Conservation (phyloP, 1,139 yeast species). For the Wickerhamiella infanticola region DNA sequence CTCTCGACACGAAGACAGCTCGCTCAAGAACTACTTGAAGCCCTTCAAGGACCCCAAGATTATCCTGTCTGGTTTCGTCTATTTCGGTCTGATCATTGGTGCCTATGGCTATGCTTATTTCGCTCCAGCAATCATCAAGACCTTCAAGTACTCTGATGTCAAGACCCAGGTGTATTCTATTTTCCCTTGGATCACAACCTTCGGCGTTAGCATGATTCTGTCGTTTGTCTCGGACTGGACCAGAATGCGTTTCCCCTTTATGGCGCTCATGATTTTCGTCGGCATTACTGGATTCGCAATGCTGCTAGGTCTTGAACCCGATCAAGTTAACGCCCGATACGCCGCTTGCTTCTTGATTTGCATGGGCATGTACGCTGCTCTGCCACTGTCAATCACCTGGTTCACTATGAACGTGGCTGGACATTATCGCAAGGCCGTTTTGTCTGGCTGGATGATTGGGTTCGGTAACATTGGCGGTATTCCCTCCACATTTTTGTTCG, state of each 20-base stretch:
- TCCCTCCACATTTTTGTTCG: constrained; percentile 29
- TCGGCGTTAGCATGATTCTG: constrained; percentile 26
- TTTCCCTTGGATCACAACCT: constrained; percentile 34
- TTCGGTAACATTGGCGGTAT: constrained; percentile 32
- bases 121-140: constrained; percentile 31
- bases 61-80: constrained; percentile 29
- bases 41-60: constrained; percentile 28
- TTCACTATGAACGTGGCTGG: constrained; percentile 28
- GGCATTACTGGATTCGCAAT: constrained; percentile 28
- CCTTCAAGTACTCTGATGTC: constrained; percentile 33
- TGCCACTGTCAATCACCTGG: constrained; percentile 30
- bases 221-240: constrained; percentile 31
- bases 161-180: constrained; percentile 34
- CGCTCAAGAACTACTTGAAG: constrained; percentile 3
- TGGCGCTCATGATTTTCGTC: constrained; percentile 25
- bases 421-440: constrained; percentile 29
- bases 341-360: constrained; percentile 34
- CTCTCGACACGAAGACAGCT: constrained; percentile 18
- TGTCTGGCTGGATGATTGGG: constrained; percentile 29
- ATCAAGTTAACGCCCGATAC: constrained; percentile 29
- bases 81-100: constrained; percentile 30
- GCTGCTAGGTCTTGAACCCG: constrained; percentile 22
- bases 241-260: constrained; percentile 18
- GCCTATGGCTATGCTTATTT: constrained; percentile 36
- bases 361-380: constrained; percentile 25